Evolutionary conservation across 208 protist genomes (phyloP).

Genomic region (Leishmania arabica): DNA sequence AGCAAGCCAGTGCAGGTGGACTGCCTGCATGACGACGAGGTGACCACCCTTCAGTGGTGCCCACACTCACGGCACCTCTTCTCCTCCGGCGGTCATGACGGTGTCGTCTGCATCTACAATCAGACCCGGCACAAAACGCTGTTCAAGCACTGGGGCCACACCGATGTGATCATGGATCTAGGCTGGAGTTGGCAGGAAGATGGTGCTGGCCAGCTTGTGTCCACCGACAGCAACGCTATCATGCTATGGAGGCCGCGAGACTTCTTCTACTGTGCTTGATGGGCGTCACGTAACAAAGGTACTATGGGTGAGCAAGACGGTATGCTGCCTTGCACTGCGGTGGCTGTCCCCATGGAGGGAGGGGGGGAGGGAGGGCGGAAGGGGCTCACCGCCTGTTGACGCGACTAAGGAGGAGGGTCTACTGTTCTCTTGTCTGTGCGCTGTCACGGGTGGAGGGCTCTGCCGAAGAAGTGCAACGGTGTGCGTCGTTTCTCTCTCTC

Average conservation of each 20-base stretch:
- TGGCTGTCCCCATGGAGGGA: not conserved
- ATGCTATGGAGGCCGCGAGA: slow-evolving; percentile 89
- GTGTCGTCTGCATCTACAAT: slow-evolving; percentile 76
- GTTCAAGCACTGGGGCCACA: slow-evolving; percentile 89
- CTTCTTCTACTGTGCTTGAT: slow-evolving; percentile 60
- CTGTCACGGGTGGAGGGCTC: not conserved
- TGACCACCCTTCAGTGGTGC: slow-evolving; percentile 81
- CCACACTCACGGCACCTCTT: slow-evolving; percentile 86
- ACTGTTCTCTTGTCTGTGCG: not conserved
- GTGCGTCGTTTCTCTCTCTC: not conserved
- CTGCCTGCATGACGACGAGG: slow-evolving; percentile 59
- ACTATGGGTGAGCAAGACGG: not conserved
- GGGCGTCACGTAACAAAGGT: not conserved
- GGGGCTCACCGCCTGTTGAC: not conserved
- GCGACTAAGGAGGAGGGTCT: not conserved
- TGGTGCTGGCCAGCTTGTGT: slow-evolving; percentile 75
- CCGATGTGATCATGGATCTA: slow-evolving; percentile 79
- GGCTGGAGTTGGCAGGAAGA: slow-evolving; percentile 90
- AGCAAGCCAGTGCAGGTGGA: slow-evolving; percentile 43
- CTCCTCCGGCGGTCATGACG: slow-evolving; percentile 73
- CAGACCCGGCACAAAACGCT: slow-evolving; percentile 48
- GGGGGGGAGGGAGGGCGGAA: not conserved
- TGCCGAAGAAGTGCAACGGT: not conserved
- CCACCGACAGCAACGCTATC: slow-evolving; percentile 82
- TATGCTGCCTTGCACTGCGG: not conserved